A percentile compares a stretch with the other conserved stretches of the same genome.
Conservation (phyloP, 2,329 filamentous ascomycete species). For the Neopestalotiopsis rosae region DNA sequence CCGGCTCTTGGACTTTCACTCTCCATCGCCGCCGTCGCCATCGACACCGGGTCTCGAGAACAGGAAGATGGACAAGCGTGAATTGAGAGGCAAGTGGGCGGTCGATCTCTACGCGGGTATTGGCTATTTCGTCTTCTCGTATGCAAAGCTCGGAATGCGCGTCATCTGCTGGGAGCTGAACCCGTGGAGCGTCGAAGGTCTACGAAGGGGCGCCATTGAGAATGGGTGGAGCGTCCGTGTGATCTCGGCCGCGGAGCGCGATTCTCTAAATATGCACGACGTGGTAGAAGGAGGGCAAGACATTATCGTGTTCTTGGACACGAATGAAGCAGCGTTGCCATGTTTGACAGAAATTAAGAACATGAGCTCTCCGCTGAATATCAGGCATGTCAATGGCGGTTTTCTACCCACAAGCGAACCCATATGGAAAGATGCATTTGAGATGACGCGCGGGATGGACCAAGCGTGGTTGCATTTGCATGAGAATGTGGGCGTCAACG, state of each 20-base stretch:
- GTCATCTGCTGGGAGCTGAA: conserved; percentile 93
- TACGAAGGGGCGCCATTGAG: conserved; percentile 73
- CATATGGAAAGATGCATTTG: conserved; percentile 59
- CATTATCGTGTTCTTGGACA: conserved; percentile 73
- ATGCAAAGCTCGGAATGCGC: conserved; percentile 71
- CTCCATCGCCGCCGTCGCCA: background rate
- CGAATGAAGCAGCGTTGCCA: conserved; percentile 62
- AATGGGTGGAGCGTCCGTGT: conserved; percentile 71
- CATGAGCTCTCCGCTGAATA: conserved; percentile 41
- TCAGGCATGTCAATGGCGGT: conserved; percentile 69
- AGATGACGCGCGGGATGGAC: conserved; percentile 43
- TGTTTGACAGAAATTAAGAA: conserved; percentile 34
- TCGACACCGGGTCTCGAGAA: conserved; percentile 8
- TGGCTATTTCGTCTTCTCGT: conserved; percentile 91
- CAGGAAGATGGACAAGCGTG: conserved; percentile 18
- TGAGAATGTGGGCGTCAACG: conserved; percentile 65
- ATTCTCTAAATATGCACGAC: background rate
- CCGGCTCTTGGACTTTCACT: conserved; percentile 65
- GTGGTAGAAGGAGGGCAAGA: background rate
- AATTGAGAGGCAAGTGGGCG: conserved; percentile 48
- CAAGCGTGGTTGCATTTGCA: conserved; percentile 68
- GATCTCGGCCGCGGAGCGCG: conserved; percentile 52
- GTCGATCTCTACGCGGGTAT: conserved; percentile 92
- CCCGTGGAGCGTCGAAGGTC: conserved; percentile 82
- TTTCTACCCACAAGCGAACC: conserved; percentile 63